These are phyloP conservation scores for Chlamydomonas sp. DNA, from an alignment of 139 green algal species.

Conservation along the genomic window DNA sequence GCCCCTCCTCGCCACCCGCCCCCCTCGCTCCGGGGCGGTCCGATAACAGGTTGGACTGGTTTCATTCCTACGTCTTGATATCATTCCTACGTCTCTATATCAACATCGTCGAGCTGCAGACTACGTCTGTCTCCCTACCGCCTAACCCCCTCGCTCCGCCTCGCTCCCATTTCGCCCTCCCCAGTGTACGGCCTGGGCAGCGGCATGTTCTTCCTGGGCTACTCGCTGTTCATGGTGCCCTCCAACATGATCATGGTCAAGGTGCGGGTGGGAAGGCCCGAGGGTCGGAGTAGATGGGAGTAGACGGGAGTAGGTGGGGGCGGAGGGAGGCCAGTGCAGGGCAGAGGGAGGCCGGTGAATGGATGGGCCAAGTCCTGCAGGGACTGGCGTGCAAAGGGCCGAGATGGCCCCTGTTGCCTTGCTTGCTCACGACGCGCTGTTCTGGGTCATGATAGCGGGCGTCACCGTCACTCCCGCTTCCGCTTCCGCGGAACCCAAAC, in stretches of 20 bases:
- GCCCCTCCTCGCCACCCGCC: background rate
- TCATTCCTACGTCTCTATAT: constrained; percentile 61
- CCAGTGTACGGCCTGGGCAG: constrained; percentile 74
- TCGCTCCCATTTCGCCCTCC: background rate
- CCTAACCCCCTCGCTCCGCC: background rate
- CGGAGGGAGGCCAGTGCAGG: background rate
- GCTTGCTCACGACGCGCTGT: too few relatives aligned
- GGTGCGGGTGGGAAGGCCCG: background rate
- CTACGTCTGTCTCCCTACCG: too few relatives aligned
- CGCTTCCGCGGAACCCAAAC: too few relatives aligned
- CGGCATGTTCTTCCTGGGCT: constrained; percentile 85
- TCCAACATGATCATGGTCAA: constrained; percentile 15
- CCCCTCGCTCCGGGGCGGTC: background rate
- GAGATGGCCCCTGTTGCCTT: too few relatives aligned
- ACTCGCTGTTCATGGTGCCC: constrained; percentile 74
- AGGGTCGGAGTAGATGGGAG: too few relatives aligned
- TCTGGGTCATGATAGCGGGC: too few relatives aligned
- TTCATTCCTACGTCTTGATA: background rate
- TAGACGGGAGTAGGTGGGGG: background rate
- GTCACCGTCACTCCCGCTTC: too few relatives aligned
- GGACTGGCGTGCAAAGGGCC: too few relatives aligned
- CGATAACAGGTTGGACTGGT: too few relatives aligned
- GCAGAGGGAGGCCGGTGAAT: background rate
- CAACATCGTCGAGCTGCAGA: too few relatives aligned
- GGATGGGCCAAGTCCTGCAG: background rate